Evolutionary conservation across 306 rosid species (phyloP), one percentile per base, ranked within the genome.

Genomic region (Dryas drummondii): DNA sequence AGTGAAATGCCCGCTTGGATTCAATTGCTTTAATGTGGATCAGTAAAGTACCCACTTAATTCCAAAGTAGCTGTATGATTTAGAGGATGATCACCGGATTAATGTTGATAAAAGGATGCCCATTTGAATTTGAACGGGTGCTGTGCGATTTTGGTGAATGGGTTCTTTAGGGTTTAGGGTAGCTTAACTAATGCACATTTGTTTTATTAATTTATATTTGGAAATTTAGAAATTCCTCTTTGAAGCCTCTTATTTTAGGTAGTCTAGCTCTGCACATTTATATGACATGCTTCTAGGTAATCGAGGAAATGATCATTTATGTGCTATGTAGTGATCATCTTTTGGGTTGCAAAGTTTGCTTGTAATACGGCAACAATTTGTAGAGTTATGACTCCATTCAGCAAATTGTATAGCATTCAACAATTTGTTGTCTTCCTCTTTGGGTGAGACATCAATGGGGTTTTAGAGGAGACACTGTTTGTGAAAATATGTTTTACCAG

Each of bases 11-110:
- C 26, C 7, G 17, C 8, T 45, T 2, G 0, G 41, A 9, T 66
- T 76, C 56, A 54, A 11, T 12, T 66, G 40, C 9, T 75, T 65
- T 19, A 14, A 42, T 17, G 63, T 75, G 51, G 3, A 55, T 71
- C 53, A 7, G 26, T 56, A 61, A 45, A 19, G 32, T 9, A 2
- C 4, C 45, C n/a, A 15, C 49, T 37, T 51, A 37, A 51, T 51
- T 22, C n/a, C 2, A 51, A 9, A 26, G 0, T 37, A 51, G n/a
- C 8, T 22, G 56, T 22, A 46, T 9, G 47, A 46, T 45, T 45
- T 12, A 13, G 68, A 57, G 46, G 14, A 51, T 57, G 56, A 46
- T 46, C 67, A 45, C 14, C 12, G 55, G 19, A 26, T 32, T 40
- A 42, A 14, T 40, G 52, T 54, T 70, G 5, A 16, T 5, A 16